Base-by-base conservation (phyloP, 345 rosid genomes). In the Salix brachista region DNA sequence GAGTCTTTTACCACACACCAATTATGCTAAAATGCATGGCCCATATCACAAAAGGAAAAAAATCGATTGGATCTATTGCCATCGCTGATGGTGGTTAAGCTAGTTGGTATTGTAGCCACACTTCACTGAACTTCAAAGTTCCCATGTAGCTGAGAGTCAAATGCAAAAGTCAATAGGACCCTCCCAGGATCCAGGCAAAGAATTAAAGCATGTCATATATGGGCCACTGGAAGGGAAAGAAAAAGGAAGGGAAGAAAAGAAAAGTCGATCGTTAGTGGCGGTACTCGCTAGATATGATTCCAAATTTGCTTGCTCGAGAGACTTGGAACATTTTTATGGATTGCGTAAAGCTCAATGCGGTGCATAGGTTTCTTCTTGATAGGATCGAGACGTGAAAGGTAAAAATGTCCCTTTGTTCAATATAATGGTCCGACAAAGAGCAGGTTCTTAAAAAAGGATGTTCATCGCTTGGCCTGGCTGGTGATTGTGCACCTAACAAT, bases 301-400 rank as follows among this genome's bases (percentile, higher is more conserved):
- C 66, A 67, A 70, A 66, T 65, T 84, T 84, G 82, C 88, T 87
- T 87, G 82, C 65, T 80, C 78, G 32, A 77, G 78, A 85, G 80
- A 85, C 85, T 84, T 84, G 83, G 84, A 75, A 85, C 83, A 69
- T 70, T 75, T 56, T 37, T 76, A 32, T 83, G 83, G 83, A 77
- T 83, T 77, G 88, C 90, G 85, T 87, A 84, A 85, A 82, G 88
- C 66, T 77, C 13, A 83, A 76, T 80, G 19, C 42, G 60, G 42
- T 48, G 17, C 18, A 61, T 54, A 37, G 25, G 46, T 8, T 34
- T 65, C 56, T 18, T 32, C 34, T 9, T 30, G 44, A 62, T 62
- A 68, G 70, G 69, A 34, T 34, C 36, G 36, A 72, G 79, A 79
- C 89, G 74, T 48, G 54, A 36, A 12, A 70, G 74, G 77, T 42